Evolutionary conservation across 2,329 filamentous ascomycete species (phyloP).

Genomic region (Fusarium temperatum): DNA sequence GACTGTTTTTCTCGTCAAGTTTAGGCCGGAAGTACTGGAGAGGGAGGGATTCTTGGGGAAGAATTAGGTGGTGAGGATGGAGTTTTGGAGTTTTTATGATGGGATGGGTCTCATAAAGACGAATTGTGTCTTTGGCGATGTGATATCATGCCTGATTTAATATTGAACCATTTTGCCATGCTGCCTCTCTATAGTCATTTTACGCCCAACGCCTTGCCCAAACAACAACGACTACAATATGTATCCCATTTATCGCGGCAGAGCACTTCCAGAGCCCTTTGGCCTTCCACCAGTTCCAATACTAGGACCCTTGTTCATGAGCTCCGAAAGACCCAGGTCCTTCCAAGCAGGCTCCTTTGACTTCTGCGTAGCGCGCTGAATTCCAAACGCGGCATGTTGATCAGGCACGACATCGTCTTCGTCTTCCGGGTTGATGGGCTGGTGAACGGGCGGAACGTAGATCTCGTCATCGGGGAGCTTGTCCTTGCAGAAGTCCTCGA

Average conservation of each 20-base stretch:
- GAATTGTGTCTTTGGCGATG: conserved; percentile 14
- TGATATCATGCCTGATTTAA: conserved; percentile 11
- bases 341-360: conserved; percentile 79
- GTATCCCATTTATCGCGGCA: conserved; percentile 14
- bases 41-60: conserved; percentile 83
- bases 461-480: conserved; percentile 80
- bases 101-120: conserved; percentile 5
- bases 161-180: background rate
- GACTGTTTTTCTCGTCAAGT: conserved; percentile 95
- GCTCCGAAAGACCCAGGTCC: conserved; percentile 75
- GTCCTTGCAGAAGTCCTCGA: conserved; percentile 79
- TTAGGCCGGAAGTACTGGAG: conserved; percentile 90
- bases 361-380: conserved; percentile 80
- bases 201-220: conserved; percentile 22
- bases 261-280: conserved; percentile 20
- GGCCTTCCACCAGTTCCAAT: conserved; percentile 34
- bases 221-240: background rate
- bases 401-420: conserved; percentile 90
- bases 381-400: conserved; percentile 88
- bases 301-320: conserved; percentile 72
- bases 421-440: conserved; percentile 86
- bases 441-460: conserved; percentile 80
- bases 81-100: conserved; percentile 29
- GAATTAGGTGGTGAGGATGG: conserved; percentile 44
- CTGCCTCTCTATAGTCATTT: background rate